Percentiles rank a stretch among this genome's conserved stretches.
These are phyloP conservation scores for Geranium brycei DNA, from an alignment of 345 rosid species.

Conservation along the genomic window DNA sequence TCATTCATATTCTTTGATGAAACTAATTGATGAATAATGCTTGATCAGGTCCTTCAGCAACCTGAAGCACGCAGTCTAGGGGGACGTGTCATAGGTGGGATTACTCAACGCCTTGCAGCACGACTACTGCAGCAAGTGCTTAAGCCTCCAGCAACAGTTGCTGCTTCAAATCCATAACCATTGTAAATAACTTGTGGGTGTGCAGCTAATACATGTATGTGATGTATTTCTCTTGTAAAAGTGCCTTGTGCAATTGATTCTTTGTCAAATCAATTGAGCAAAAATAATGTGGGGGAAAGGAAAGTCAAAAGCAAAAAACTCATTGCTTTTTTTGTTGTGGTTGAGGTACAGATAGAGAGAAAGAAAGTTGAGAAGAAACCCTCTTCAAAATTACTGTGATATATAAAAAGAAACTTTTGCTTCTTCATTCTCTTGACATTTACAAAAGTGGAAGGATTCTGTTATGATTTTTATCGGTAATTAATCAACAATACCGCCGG, in stretches of 20 bases:
- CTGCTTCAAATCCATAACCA: conserved; percentile 26
- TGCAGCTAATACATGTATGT: conserved; percentile 6
- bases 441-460: too few species aligned
- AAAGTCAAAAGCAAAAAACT: neutral
- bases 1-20: neutral
- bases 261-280: neutral
- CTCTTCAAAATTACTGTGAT: neutral
- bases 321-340: too few species aligned
- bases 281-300: neutral
- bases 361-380: neutral
- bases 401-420: neutral
- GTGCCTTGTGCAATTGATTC: neutral
- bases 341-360: neutral
- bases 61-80: conserved; percentile 75
- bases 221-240: neutral
- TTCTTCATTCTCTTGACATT: neutral
- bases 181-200: conserved; percentile 7
- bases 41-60: conserved; percentile 69
- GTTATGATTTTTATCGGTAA: too few species aligned
- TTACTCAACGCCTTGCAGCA: conserved; percentile 80
- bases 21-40: conserved; percentile 5
- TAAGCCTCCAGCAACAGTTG: conserved; percentile 26
- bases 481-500: too few species aligned
- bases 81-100: conserved; percentile 63
- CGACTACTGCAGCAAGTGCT: conserved; percentile 82